A percentile compares a stretch with the other conserved stretches of the same genome.
phyloP scores from a whole-genome alignment of 116 monocot species.

The Cymodocea nodosa region DNA sequence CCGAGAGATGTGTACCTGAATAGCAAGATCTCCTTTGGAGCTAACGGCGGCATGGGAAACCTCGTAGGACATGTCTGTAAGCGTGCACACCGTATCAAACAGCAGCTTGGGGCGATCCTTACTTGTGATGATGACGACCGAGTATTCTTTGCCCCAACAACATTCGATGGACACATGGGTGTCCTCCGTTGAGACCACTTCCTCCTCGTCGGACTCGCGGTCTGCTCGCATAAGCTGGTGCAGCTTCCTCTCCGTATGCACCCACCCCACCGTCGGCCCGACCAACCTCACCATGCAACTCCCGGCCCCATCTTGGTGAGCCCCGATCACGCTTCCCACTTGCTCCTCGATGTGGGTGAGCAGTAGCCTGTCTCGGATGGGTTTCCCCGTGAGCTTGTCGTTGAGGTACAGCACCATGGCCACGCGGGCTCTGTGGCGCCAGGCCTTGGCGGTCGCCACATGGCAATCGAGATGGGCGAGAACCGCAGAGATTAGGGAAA shows the following conservation, averaged over 20 bases:
- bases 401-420: constrained; percentile 32
- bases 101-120: constrained; percentile 47
- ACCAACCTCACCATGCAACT: constrained; percentile 14
- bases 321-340: constrained; percentile 27
- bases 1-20: constrained; percentile 18
- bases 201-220: not conserved
- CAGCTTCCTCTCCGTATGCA: constrained; percentile 44
- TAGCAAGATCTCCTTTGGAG: constrained; percentile 26
- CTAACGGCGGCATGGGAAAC: constrained; percentile 49
- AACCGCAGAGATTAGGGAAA: constrained; percentile 42
- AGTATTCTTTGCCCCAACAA: constrained; percentile 49
- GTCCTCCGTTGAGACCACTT: not conserved
- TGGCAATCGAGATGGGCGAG: constrained; percentile 21
- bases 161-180: constrained; percentile 37
- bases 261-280: constrained; percentile 10
- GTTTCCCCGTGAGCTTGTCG: constrained; percentile 3
- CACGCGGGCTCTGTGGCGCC: constrained; percentile 44
- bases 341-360: constrained; percentile 29
- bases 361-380: constrained; percentile 11
- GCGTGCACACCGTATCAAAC: constrained; percentile 55
- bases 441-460: constrained; percentile 28
- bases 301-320: constrained; percentile 20
- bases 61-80: constrained; percentile 52
- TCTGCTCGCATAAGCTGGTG: constrained; percentile 26
- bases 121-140: constrained; percentile 40